Conservation (phyloP, 1,284 basidiomycete species). For the Sporisorium sorghi region DNA sequence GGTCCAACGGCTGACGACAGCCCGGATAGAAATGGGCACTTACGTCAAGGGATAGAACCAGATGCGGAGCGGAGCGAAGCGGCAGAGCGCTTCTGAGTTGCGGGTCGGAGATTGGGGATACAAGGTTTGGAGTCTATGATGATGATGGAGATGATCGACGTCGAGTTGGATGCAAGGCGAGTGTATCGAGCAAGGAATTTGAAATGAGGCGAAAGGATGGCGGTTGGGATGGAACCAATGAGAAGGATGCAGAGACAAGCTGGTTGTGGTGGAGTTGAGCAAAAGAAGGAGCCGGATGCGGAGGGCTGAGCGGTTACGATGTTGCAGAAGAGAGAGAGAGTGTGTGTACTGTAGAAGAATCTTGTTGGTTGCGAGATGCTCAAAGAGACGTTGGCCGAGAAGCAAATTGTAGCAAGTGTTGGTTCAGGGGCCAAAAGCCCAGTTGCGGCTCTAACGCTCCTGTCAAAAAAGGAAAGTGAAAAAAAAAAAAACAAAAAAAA, state of each 20-base stretch:
- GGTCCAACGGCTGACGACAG: neutral
- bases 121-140: slow-evolving; percentile 21
- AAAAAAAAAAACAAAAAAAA: neutral
- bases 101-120: slow-evolving; percentile 32
- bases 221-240: neutral
- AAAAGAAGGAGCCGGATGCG: slow-evolving; percentile 29
- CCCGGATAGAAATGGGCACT: neutral
- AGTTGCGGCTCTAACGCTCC: neutral
- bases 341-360: slow-evolving; percentile 17
- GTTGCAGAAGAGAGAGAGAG: slow-evolving; percentile 4
- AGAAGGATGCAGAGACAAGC: slow-evolving; percentile 1
- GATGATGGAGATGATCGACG: slow-evolving; percentile 11
- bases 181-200: neutral
- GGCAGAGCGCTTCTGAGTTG: slow-evolving; percentile 12
- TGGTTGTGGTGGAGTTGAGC: slow-evolving; percentile 8
- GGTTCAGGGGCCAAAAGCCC: slow-evolving; percentile 26
- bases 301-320: slow-evolving; percentile 8
- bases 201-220: neutral
- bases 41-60: neutral
- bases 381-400: slow-evolving; percentile 20
- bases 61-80: slow-evolving; percentile 30
- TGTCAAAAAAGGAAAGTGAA: slow-evolving; percentile 37
- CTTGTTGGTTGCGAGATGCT: slow-evolving; percentile 26
- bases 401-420: neutral
- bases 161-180: slow-evolving; percentile 12